Conservation (phyloP, 345 rosid species). For the Eucalyptus cloeziana region DNA sequence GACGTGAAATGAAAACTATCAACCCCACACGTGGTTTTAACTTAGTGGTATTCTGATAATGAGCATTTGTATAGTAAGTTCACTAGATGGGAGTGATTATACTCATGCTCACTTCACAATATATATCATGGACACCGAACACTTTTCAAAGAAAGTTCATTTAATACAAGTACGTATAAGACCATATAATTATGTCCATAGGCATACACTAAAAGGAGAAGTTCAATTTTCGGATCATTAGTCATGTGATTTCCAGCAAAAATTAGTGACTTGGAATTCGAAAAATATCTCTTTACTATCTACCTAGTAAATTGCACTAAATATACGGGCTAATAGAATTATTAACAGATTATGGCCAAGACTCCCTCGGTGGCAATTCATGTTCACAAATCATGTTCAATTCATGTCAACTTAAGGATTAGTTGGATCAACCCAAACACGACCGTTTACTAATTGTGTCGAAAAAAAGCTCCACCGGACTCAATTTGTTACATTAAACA, state of each 20-base stretch:
- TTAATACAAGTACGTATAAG: accelerated
- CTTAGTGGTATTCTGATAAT: neutral
- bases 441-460: neutral
- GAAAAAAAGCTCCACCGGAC: accelerated
- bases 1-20: neutral
- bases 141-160: neutral
- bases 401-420: neutral
- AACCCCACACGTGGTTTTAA: neutral
- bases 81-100: neutral
- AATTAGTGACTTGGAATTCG: neutral
- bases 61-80: neutral
- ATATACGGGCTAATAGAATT: neutral
- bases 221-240: neutral
- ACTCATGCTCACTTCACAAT: neutral
- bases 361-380: neutral
- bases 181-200: neutral
- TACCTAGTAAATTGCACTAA: neutral
- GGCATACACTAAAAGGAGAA: neutral
- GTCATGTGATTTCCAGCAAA: neutral
- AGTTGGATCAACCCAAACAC: neutral
- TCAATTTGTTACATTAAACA: accelerated
- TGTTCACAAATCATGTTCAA: neutral
- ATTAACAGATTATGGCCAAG: neutral
- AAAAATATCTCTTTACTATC: neutral
- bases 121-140: accelerated